Evolutionary conservation across 768 basidiomycete species (phyloP).

Genomic region (Tricholoma bakamatsutake): DNA sequence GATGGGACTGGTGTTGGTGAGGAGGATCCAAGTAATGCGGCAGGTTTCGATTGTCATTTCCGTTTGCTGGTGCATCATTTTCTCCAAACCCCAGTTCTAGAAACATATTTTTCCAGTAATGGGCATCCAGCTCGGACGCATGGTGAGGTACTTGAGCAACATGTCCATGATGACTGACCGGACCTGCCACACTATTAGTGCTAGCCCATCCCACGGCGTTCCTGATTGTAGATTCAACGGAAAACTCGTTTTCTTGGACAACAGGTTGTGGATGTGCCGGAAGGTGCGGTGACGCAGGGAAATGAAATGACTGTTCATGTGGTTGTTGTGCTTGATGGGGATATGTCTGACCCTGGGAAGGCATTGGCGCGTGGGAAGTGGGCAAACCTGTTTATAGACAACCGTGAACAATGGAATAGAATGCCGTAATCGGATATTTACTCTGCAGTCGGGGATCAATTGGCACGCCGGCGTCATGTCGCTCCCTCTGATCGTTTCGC

Average conservation of each 20-base stretch:
- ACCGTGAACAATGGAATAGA: slow-evolving; percentile 3
- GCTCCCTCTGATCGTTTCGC: slow-evolving; percentile 32
- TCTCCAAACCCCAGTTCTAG: slow-evolving; percentile 66
- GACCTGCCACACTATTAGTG: slow-evolving; percentile 5
- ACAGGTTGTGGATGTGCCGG: slow-evolving; percentile 25
- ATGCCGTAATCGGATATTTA: slow-evolving; percentile 20
- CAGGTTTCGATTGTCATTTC: slow-evolving; percentile 16
- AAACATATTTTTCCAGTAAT: slow-evolving; percentile 74
- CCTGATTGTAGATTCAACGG: slow-evolving; percentile 6
- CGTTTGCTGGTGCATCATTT: slow-evolving; percentile 19
- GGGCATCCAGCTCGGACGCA: slow-evolving; percentile 54
- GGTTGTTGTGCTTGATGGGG: slow-evolving; percentile 26
- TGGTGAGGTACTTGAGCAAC: slow-evolving; percentile 34
- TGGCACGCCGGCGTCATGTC: slow-evolving; percentile 33
- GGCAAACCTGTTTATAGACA: slow-evolving; percentile 18
- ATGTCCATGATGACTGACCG: slow-evolving; percentile 26
- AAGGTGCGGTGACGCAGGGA: slow-evolving; percentile 34
- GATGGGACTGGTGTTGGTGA: slow-evolving; percentile 19
- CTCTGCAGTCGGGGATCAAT: slow-evolving; percentile 56
- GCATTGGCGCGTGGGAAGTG: slow-evolving; percentile 18
- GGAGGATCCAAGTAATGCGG: slow-evolving; percentile 22
- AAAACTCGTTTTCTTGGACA: slow-evolving; percentile 15
- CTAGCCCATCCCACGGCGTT: slow-evolving; percentile 1
- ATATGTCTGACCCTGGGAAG: slow-evolving; percentile 29
- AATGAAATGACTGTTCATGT: slow-evolving; percentile 34